Percentiles rank a stretch among this genome's conserved stretches.
Conservation (phyloP, 257 asterid species). For the Petunia secreta region DNA sequence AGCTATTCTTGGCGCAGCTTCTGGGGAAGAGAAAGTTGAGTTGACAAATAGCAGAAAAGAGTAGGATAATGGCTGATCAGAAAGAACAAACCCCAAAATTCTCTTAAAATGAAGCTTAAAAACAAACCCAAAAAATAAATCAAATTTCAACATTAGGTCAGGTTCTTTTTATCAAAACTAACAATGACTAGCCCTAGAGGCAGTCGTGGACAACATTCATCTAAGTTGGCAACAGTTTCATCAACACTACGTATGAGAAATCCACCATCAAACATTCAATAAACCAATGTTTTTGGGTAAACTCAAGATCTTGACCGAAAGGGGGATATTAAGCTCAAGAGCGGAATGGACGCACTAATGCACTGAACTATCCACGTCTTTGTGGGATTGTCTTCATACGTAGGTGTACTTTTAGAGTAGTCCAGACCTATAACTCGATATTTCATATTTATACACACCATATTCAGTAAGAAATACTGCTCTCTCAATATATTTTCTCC, state of each 20-base stretch:
- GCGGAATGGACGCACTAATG: background rate
- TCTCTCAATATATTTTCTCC: background rate
- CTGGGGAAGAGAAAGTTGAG: background rate
- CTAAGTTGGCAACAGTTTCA: background rate
- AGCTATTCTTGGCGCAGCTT: background rate
- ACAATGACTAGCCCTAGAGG: background rate
- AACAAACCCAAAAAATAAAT: background rate
- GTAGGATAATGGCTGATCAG: background rate
- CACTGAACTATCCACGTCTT: slow-evolving; percentile 15
- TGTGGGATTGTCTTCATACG: background rate
- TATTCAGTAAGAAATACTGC: background rate
- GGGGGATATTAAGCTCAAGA: background rate
- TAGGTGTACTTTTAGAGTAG: background rate
- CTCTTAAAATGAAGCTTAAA: slow-evolving; percentile 11
- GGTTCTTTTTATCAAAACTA: background rate
- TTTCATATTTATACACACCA: background rate
- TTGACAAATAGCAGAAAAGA: background rate
- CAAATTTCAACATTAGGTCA: background rate
- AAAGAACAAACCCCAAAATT: background rate
- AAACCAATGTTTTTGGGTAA: background rate
- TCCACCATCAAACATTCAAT: background rate
- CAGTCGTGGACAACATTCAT: background rate
- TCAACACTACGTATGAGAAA: background rate
- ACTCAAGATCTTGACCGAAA: background rate
- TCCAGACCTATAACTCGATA: background rate